A percentile compares a stretch with the other conserved stretches of the same genome.
phyloP scores from a whole-genome alignment of 805 yeast species.

The Lipomyces kockii region DNA sequence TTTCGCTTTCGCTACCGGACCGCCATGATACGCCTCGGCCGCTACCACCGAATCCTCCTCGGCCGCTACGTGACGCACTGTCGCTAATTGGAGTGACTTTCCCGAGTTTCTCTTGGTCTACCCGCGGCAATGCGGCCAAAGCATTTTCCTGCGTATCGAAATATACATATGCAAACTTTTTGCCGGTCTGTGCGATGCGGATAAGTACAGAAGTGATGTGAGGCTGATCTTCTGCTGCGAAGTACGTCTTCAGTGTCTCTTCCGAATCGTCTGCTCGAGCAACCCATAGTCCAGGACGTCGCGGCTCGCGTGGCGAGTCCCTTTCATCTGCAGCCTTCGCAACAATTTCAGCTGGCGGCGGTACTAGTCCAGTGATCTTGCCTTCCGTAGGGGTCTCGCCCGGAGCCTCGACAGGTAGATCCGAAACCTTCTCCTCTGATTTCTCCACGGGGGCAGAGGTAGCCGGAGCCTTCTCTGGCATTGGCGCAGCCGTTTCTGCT shows the following conservation, averaged over 20 bases:
- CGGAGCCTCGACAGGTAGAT: not conserved
- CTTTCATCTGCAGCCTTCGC: conserved; percentile 14
- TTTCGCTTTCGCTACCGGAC: conserved; percentile 10
- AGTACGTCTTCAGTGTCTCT: conserved; percentile 42
- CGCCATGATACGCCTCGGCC: conserved; percentile 6
- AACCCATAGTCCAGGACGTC: conserved; percentile 49
- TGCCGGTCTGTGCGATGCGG: conserved; percentile 41
- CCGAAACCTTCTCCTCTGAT: not conserved
- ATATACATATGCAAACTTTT: conserved; percentile 47
- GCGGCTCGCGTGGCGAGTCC: conserved; percentile 9
- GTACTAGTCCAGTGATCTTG: conserved; percentile 1
- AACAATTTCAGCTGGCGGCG: conserved; percentile 19
- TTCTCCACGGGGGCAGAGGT: conserved; percentile 1
- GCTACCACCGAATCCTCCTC: conserved; percentile 7
- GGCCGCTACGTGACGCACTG: not conserved
- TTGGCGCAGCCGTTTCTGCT: conserved; percentile 1
- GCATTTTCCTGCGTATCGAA: conserved; percentile 45
- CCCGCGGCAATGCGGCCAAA: conserved; percentile 25
- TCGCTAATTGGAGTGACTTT: conserved; percentile 29
- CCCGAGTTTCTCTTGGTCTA: conserved; percentile 25
- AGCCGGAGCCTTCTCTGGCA: not conserved
- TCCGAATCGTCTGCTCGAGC: conserved; percentile 46
- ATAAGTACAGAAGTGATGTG: conserved; percentile 43
- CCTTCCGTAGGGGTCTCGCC: not conserved
- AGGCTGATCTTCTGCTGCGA: conserved; percentile 45